These are phyloP conservation scores for Tillandsia leiboldiana DNA, from an alignment of 176 grass and related monocot species.

Conservation along the genomic window DNA sequence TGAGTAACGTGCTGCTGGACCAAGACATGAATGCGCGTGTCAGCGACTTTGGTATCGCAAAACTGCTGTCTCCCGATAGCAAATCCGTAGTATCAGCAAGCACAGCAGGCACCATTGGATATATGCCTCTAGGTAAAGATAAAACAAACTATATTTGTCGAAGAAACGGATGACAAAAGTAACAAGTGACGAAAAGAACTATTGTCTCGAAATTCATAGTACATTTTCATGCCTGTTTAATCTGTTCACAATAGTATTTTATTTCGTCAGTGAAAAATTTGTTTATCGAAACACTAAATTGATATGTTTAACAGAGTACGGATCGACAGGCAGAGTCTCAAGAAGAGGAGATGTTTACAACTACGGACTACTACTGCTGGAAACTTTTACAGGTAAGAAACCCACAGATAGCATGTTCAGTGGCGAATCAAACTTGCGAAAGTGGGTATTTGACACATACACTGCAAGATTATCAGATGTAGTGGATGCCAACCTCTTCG, in stretches of 20 bases:
- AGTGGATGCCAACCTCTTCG: conserved; percentile 1
- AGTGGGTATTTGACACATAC: conserved; percentile 22
- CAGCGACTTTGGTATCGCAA: conserved; percentile 19
- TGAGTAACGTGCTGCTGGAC: conserved; percentile 25
- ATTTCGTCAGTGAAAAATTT: too few relatives aligned
- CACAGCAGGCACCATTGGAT: conserved; percentile 19
- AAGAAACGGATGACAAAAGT: background rate
- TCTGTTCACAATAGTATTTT: too few relatives aligned
- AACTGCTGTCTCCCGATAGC: conserved; percentile 2
- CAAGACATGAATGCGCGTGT: conserved; percentile 23
- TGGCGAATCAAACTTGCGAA: conserved; percentile 14
- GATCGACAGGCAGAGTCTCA: conserved; percentile 9
- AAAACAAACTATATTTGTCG: background rate
- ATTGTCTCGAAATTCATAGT: too few relatives aligned
- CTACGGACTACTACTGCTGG: conserved; percentile 16
- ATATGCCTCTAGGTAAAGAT: conserved; percentile 23
- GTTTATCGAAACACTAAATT: too few relatives aligned
- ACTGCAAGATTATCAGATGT: background rate
- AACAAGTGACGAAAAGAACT: background rate
- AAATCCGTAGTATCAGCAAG: conserved; percentile 11
- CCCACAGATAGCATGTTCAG: conserved; percentile 20
- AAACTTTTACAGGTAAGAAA: conserved; percentile 18
- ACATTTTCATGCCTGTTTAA: too few relatives aligned
- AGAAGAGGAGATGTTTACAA: conserved; percentile 21
- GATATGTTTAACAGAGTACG: background rate